Evolutionary conservation across 345 rosid species (phyloP).

Genomic region (Populus deltoides): DNA sequence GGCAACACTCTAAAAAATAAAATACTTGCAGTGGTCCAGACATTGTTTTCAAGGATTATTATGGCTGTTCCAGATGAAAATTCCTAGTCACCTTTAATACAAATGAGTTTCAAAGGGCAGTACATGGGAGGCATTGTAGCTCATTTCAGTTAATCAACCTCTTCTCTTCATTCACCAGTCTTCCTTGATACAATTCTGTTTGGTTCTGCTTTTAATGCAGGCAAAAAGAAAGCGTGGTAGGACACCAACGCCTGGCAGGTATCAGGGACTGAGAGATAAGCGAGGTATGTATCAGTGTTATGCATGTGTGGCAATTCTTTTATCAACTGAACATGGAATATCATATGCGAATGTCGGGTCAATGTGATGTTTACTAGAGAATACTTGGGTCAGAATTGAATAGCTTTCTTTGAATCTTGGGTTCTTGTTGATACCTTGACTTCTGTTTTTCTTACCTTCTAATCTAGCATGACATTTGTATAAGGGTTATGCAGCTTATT

Average conservation of each 20-base stretch:
- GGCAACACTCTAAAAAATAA: neutral
- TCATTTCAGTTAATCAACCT: neutral
- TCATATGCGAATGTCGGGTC: neutral
- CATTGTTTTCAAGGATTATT: neutral
- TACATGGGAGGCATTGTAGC: conserved; percentile 1
- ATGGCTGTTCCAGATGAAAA: neutral
- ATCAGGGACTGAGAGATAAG: conserved; percentile 50
- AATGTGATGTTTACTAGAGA: neutral
- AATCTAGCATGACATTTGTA: neutral
- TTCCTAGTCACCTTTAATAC: neutral
- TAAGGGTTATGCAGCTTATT: neutral
- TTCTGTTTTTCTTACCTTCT: neutral
- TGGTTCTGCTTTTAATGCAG: conserved; percentile 30
- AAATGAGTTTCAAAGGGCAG: neutral
- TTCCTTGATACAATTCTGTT: neutral
- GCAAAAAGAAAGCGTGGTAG: conserved; percentile 65
- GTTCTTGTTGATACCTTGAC: neutral
- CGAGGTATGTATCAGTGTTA: conserved; percentile 33
- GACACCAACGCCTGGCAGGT: conserved; percentile 66
- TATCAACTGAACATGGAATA: neutral
- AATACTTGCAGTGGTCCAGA: neutral
- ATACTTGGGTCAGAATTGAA: neutral
- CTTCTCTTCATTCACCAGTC: neutral
- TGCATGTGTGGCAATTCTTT: neutral
- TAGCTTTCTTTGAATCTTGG: neutral